These are phyloP conservation scores for Suillus luteus DNA, from an alignment of 768 basidiomycete species.

Conservation along the genomic window DNA sequence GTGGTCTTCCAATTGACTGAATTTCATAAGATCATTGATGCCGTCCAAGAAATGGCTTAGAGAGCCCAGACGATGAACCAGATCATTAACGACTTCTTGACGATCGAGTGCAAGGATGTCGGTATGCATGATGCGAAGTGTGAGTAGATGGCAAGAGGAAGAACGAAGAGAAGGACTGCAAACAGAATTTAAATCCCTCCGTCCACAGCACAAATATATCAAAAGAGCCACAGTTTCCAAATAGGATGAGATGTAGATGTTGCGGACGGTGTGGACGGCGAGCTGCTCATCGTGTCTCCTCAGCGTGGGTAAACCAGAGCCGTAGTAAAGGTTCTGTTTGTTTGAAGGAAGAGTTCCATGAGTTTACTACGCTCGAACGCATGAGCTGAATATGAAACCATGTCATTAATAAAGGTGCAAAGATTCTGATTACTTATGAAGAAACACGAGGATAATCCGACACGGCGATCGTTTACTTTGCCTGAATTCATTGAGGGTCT, in stretches of 20 bases:
- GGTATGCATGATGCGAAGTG: too few species aligned
- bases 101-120: too few species aligned
- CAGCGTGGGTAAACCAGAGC: too few species aligned
- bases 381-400: background rate
- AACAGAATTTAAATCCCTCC: constrained; percentile 18
- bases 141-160: background rate
- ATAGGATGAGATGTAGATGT: too few species aligned
- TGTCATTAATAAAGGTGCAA: background rate
- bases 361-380: too few species aligned
- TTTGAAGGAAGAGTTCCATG: background rate
- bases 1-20: constrained; percentile 18
- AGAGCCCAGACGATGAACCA: too few species aligned
- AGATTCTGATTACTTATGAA: background rate
- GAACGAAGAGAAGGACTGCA: constrained; percentile 14
- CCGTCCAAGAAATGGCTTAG: too few species aligned
- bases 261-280: too few species aligned
- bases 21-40: constrained; percentile 16
- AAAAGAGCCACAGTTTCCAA: too few species aligned
- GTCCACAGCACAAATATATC: background rate
- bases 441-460: background rate
- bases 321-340: background rate
- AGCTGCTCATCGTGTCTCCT: too few species aligned
- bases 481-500: background rate
- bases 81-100: too few species aligned
- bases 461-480: background rate